Percentiles rank a stretch among this genome's conserved stretches.
phyloP scores from a whole-genome alignment of 768 basidiomycete species.

The Termitomyces sp. region DNA sequence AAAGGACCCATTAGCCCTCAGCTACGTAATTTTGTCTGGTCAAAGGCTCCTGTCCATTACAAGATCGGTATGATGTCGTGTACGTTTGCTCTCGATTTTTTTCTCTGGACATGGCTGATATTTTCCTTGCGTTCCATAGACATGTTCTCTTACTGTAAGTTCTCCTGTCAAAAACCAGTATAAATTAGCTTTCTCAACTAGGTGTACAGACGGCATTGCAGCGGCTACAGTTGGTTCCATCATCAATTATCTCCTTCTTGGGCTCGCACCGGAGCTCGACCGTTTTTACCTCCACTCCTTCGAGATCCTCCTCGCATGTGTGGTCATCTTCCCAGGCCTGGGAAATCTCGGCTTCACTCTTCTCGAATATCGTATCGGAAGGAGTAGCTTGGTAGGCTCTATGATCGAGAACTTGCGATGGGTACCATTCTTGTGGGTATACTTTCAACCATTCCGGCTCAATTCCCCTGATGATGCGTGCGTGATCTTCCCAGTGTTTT shows the following conservation, averaged over 20 bases:
- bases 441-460: neutral
- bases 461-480: neutral
- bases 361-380: conserved; percentile 72
- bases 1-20: conserved; percentile 76
- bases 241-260: conserved; percentile 72
- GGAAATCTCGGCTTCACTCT: conserved; percentile 73
- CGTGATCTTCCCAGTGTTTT: conserved; percentile 43
- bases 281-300: conserved; percentile 75
- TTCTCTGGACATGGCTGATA: neutral
- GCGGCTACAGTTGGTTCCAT: conserved; percentile 59
- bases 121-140: conserved; percentile 19
- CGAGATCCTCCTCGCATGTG: conserved; percentile 74
- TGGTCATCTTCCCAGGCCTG: conserved; percentile 71
- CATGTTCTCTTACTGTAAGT: conserved; percentile 43
- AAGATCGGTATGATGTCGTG: conserved; percentile 77
- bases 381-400: conserved; percentile 41
- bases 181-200: neutral
- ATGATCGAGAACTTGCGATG: conserved; percentile 55
- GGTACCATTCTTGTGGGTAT: conserved; percentile 69
- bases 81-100: conserved; percentile 21
- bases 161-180: conserved; percentile 4
- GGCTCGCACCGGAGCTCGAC: conserved; percentile 62
- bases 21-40: conserved; percentile 71
- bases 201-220: conserved; percentile 51
- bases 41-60: conserved; percentile 70